These are phyloP conservation scores for Epichloe elymi DNA, from an alignment of 2,329 filamentous ascomycete genomes.

Conservation along the genomic window DNA sequence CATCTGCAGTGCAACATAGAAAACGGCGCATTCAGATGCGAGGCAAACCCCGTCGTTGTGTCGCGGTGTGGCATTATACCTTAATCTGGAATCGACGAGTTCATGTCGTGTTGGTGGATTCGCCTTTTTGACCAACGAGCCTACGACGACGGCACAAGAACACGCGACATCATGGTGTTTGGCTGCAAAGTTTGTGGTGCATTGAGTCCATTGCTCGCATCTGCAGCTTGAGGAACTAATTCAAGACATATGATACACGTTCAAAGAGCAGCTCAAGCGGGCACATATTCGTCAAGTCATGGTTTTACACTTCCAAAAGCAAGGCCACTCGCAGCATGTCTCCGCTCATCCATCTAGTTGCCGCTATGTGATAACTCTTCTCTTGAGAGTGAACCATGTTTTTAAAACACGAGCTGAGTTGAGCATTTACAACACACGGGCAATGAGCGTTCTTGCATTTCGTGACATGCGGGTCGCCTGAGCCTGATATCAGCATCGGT, in stretches of 20 bases:
- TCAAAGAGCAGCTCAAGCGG: not conserved
- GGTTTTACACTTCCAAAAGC: no score
- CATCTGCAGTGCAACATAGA: not conserved
- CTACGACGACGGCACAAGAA: not conserved
- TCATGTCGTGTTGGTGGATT: not conserved
- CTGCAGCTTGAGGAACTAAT: not conserved
- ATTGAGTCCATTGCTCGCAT: not conserved
- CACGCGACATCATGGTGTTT: not conserved
- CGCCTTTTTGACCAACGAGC: not conserved
- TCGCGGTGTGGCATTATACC: slow-evolving; percentile 2
- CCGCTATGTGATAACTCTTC: no score
- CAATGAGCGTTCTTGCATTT: no score
- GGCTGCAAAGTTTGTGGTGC: not conserved
- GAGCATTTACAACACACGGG: no score
- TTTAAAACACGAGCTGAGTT: no score
- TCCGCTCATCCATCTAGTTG: no score
- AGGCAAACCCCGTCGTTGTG: not conserved
- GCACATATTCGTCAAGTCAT: no score
- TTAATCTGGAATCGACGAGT: not conserved
- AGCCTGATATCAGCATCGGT: no score
- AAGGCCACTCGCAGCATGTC: no score
- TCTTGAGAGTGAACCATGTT: no score
- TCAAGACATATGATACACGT: not conserved
- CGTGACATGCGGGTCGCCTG: no score
- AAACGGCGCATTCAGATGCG: not conserved